Evolutionary conservation across 2,329 filamentous ascomycete species (phyloP), one percentile per base, ranked within the genome.

Genomic region (Ophiocordyceps australis): DNA sequence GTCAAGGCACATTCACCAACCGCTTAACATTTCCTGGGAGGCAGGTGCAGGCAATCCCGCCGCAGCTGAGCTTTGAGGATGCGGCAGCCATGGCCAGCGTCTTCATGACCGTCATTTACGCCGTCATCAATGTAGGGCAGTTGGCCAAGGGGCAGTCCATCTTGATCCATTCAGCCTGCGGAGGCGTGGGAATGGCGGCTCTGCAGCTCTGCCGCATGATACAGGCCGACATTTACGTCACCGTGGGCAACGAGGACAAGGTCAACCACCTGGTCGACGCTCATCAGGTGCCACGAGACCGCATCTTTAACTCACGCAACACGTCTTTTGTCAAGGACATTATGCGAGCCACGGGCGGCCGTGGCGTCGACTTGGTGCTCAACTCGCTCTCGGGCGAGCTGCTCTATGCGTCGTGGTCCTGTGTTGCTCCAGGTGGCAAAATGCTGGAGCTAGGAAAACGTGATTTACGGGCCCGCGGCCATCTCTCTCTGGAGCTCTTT

Each of bases 401-500:
- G 0, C 34, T 53, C 0, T 38, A 42, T 5, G 40, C 44, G 0
- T 41, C 48, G 0, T 53, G 45, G 46, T 22, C 39, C 8, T 52
- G 46, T 26, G 36, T 55, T 4, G 45, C 50, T 3, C n/a, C 34
- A 11, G 44, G 35, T 18, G 52, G 52, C 2, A 37, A 25, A 1
- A 43, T 55, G 28, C 17, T 55, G 0, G 51, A 55, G 26, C 41
- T 54, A 12, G 47, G 46, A 2, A 47, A 46, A 23, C 36, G 38
- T 9, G 49, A 53, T 24, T 31, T 52, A 7, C 10, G 36, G 2
- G 46, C 47, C 2, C 45, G 49, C 7, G 49, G 42, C 4, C 35
- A 40, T 4, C 43, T 65, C 3, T 46, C 50, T 3, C 59, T 66
- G 59, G 29, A 42, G 1, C 41, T 44, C 0, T 65, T 66, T 20